phyloP scores from a whole-genome alignment of 345 rosid genomes.

The Moricandia moricandioides region DNA sequence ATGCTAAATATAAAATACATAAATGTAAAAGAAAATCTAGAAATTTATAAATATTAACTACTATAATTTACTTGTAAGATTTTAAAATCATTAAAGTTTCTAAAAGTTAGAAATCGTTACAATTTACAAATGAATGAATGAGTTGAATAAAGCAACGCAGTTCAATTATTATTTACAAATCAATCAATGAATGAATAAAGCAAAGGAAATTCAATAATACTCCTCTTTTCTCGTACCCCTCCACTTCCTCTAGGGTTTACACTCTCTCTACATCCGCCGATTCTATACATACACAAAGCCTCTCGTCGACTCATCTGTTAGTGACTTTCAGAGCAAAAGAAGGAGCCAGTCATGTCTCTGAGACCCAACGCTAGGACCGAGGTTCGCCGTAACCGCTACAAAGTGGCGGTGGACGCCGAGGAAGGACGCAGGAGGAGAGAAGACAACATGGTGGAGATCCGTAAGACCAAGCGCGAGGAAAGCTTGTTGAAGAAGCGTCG shows the following conservation, averaged over 20 bases:
- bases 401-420: conserved; percentile 76
- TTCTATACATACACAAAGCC: background rate
- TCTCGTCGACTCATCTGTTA: background rate
- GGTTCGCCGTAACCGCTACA: conserved; percentile 70
- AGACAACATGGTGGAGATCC: conserved; percentile 91
- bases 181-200: background rate
- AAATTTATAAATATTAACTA: background rate
- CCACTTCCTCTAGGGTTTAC: conserved; percentile 27
- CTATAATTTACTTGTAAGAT: background rate
- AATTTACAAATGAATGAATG: background rate
- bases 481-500: conserved; percentile 86
- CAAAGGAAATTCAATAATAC: background rate
- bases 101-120: background rate
- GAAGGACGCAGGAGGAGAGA: conserved; percentile 84
- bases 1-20: background rate
- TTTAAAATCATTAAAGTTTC: background rate
- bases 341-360: conserved; percentile 52
- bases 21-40: background rate
- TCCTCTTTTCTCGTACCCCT: conserved; percentile 24
- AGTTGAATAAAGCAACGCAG: background rate
- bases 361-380: conserved; percentile 75
- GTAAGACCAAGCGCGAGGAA: conserved; percentile 77
- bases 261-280: conserved; percentile 23
- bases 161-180: too few relatives aligned
- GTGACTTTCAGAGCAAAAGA: background rate